Conservation (phyloP, 2,329 filamentous ascomycete species). For the Apiospora kogelbergensis region DNA sequence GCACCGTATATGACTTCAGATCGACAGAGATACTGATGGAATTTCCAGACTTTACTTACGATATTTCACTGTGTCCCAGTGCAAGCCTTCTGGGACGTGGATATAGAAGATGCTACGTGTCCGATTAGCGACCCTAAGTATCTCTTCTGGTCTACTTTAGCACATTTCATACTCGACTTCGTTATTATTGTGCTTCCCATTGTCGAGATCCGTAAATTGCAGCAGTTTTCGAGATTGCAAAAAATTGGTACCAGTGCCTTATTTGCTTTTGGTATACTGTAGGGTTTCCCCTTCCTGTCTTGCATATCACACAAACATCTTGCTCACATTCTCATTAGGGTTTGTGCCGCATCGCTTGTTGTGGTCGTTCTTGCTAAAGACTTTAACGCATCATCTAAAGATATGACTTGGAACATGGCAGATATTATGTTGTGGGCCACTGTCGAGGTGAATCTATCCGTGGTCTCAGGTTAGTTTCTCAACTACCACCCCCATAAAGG, state of each 20-base stretch:
- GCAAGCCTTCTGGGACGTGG: constrained; percentile 32
- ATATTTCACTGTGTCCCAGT: constrained; percentile 35
- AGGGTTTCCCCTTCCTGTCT: constrained; percentile 8
- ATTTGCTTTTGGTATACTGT: constrained; percentile 31
- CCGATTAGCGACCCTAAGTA: constrained; percentile 30
- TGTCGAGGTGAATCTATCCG: constrained; percentile 29
- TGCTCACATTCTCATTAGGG: constrained; percentile 15
- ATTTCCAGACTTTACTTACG: constrained; percentile 27
- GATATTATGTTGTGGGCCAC: constrained; percentile 29
- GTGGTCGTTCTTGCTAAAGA: constrained; percentile 24
- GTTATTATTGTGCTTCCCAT: constrained; percentile 31
- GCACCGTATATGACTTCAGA: not conserved
- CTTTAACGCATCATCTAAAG: constrained; percentile 22
- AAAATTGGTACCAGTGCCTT: constrained; percentile 29
- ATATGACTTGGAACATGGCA: constrained; percentile 27
- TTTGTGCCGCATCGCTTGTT: constrained; percentile 29
- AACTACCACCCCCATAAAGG: not conserved
- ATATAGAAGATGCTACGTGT: constrained; percentile 26
- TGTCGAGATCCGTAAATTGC: constrained; percentile 31
- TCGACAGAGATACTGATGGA: not conserved
- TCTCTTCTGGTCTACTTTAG: constrained; percentile 32
- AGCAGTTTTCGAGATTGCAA: constrained; percentile 25
- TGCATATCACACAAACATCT: accelerated
- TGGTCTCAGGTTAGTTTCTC: constrained; percentile 25
- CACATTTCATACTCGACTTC: constrained; percentile 33